These are phyloP conservation scores for Mangifera indica DNA, from an alignment of 345 rosid genomes.

Conservation along the genomic window DNA sequence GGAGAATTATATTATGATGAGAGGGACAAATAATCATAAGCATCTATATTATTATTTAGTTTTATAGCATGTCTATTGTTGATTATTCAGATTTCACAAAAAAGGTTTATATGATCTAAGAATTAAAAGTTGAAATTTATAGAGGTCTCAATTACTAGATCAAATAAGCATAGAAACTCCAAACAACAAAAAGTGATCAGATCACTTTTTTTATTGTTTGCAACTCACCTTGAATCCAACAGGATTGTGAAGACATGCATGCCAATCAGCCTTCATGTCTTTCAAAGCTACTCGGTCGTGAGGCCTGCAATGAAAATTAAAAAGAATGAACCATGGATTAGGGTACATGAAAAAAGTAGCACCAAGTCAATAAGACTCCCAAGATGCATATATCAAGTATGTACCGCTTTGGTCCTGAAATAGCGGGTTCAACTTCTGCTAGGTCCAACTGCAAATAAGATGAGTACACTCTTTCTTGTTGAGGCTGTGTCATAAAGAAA, in stretches of 20 bases:
- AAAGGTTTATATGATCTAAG: neutral
- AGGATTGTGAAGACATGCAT: slow-evolving; percentile 65
- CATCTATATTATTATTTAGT: too few relatives aligned
- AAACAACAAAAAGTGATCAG: neutral
- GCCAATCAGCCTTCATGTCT: slow-evolving; percentile 92
- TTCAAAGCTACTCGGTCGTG: slow-evolving; percentile 79
- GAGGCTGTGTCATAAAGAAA: slow-evolving; percentile 48
- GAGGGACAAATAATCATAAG: neutral
- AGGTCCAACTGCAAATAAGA: slow-evolving; percentile 75
- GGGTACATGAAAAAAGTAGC: neutral
- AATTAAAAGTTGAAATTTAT: neutral
- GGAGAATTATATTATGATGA: neutral
- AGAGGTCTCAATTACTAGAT: neutral
- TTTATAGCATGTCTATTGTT: neutral
- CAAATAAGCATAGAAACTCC: neutral
- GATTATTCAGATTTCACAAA: neutral
- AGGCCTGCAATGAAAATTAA: slow-evolving; percentile 45
- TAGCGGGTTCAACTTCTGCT: slow-evolving; percentile 74
- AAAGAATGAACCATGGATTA: slow-evolving; percentile 4
- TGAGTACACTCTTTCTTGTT: slow-evolving; percentile 64
- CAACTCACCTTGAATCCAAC: slow-evolving; percentile 78
- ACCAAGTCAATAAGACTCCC: neutral
- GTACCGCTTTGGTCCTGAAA: slow-evolving; percentile 93
- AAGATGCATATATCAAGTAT: neutral
- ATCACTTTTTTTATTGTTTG: neutral